Conservation (phyloP, 371 early-diverging fungal species). For the Lichtheimia ramosa region DNA sequence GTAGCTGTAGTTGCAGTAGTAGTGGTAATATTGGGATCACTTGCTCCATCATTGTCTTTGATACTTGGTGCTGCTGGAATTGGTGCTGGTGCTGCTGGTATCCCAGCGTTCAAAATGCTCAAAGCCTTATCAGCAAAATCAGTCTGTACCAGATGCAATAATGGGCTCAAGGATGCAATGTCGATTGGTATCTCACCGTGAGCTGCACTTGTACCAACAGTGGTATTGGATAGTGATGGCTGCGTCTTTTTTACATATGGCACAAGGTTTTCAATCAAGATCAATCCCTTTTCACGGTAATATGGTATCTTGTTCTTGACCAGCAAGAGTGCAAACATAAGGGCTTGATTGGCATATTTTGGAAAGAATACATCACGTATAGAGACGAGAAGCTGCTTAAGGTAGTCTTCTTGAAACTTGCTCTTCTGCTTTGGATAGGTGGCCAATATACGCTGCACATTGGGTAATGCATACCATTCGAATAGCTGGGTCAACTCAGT, state of each 20-base stretch:
- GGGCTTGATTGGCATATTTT: slow-evolving; percentile 57
- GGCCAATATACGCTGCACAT: slow-evolving; percentile 55
- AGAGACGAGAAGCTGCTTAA: slow-evolving; percentile 62
- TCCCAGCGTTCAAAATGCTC: slow-evolving; percentile 67
- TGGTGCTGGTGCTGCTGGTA: slow-evolving; percentile 30
- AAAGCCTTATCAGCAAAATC: slow-evolving; percentile 69
- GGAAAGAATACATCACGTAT: slow-evolving; percentile 70
- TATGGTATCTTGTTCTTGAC: slow-evolving; percentile 62
- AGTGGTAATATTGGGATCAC: slow-evolving; percentile 1
- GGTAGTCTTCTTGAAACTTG: slow-evolving; percentile 72
- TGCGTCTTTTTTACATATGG: slow-evolving; percentile 50
- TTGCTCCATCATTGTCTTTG: slow-evolving; percentile 1
- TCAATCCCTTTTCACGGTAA: slow-evolving; percentile 67
- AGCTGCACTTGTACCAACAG: slow-evolving; percentile 6
- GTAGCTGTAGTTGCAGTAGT: slow-evolving; percentile 6
- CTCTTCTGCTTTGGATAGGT: slow-evolving; percentile 69
- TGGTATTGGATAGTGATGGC: background rate
- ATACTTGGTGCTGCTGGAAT: slow-evolving; percentile 7
- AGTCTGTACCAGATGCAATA: slow-evolving; percentile 62
- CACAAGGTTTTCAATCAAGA: slow-evolving; percentile 64
- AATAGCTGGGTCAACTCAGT: slow-evolving; percentile 52
- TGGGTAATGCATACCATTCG: slow-evolving; percentile 48
- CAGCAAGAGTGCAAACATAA: slow-evolving; percentile 64
- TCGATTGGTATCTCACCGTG: slow-evolving; percentile 19
- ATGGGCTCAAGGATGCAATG: slow-evolving; percentile 49